Evolutionary conservation across 305 asterid genomes (phyloP), one percentile per base, ranked within the genome.

Genomic region (Plantago coronopus): DNA sequence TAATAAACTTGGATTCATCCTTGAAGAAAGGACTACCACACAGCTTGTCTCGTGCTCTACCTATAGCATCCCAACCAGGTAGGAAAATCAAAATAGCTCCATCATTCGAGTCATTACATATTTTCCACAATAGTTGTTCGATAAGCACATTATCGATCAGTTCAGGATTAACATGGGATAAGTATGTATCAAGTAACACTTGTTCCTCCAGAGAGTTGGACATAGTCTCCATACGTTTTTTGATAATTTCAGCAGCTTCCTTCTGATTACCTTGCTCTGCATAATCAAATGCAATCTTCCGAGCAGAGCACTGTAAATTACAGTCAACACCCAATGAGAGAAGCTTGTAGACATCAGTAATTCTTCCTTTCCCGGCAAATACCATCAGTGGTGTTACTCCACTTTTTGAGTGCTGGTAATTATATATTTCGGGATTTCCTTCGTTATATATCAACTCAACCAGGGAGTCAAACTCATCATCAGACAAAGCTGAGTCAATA

Each of bases 21-120:
- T 64, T 78, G 70, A 89, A 94, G 65, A 72, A 85, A 23, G 89
- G 86, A 71, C 83, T 85, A 20, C 82, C 65, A 40, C 56, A 74
- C 63, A 94, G 76, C 66, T 79, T 73, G 29, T 87, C 90, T 37
- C 89, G 78, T 34, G 84, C 79, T 72, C 73, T 78, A 55, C 67
- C 81, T 72, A 94, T 94, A 63, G 87, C 97, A 64, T 89, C 96
- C 99, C 99, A 94, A 48, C 99, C 97, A 12, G 96, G 95, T 72
- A 94, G 89, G 72, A 94, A 94, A 70, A 94, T 75, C 45, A 89
- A 96, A 78, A 94, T 72, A 55, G 99, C 99, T 58, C 97, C 99
- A 7, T 76, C 87, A 54, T 61, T 49, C 4, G 95, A 83, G 75
- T 81, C 89, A 4, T 10, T 73, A 57, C 99, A 94, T 72, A 94